A percentile compares a stretch with the other conserved stretches of the same genome.
phyloP scores from a whole-genome alignment of 2,329 filamentous ascomycete genomes.

The Fusarium duplospermum region DNA sequence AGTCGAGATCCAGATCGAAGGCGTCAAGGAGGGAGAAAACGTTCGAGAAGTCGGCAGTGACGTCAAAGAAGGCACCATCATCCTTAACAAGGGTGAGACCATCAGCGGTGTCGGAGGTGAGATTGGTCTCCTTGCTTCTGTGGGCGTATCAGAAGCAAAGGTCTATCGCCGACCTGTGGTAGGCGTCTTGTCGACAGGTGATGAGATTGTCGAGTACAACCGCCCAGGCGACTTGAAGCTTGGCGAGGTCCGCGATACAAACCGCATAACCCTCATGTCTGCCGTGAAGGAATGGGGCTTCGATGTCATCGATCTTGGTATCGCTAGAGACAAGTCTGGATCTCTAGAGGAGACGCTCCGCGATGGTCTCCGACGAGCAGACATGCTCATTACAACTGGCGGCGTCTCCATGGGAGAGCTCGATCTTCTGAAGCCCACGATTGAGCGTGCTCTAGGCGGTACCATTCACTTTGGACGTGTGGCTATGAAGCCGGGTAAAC shows the following conservation, averaged over 20 bases:
- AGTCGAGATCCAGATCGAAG: conserved; percentile 85
- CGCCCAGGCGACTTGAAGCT: conserved; percentile 70
- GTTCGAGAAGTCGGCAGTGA: conserved; percentile 93
- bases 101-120: conserved; percentile 91
- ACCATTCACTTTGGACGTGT: conserved; percentile 97
- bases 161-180: conserved; percentile 83
- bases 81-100: conserved; percentile 82
- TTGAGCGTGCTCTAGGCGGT: conserved; percentile 89
- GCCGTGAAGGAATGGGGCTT: conserved; percentile 81
- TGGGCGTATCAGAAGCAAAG: conserved; percentile 77
- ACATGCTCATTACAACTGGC: conserved; percentile 90
- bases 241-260: conserved; percentile 94
- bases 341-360: conserved; percentile 83
- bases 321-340: conserved; percentile 79
- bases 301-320: conserved; percentile 84
- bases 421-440: conserved; percentile 94
- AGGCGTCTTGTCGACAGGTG: conserved; percentile 91
- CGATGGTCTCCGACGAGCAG: conserved; percentile 76
- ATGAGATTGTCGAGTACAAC: conserved; percentile 87
- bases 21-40: conserved; percentile 83
- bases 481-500: conserved; percentile 97
- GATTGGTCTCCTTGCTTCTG: conserved; percentile 87
- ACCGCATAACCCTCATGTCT: conserved; percentile 86
- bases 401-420: conserved; percentile 98
- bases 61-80: conserved; percentile 73